Conservation (phyloP, 2,329 filamentous ascomycete genomes). For the Cordyceps cicadae region DNA sequence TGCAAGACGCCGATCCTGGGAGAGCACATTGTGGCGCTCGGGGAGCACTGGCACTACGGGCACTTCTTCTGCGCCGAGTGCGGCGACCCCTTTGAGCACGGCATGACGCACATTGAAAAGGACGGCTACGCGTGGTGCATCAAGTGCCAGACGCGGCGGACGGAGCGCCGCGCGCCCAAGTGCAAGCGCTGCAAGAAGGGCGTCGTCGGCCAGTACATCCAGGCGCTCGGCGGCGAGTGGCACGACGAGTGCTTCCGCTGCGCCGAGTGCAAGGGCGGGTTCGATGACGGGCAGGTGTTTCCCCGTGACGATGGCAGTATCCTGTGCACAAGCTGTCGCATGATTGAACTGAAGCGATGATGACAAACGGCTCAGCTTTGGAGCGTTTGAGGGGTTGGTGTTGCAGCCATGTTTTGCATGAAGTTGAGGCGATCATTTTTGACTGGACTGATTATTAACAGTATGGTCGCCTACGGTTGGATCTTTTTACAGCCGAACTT, state of each 20-base stretch:
- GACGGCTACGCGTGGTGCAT: constrained; percentile 98
- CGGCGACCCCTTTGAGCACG: constrained; percentile 80
- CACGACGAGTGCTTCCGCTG: constrained; percentile 89
- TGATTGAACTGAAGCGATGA: constrained; percentile 50
- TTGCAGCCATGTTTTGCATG: background rate
- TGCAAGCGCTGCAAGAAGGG: constrained; percentile 77
- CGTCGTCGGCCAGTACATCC: constrained; percentile 83
- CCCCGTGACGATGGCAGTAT: constrained; percentile 46
- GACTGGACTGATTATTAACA: background rate
- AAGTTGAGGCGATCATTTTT: background rate
- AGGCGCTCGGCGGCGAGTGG: constrained; percentile 86
- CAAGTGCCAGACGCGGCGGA: constrained; percentile 83
- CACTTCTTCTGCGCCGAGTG: constrained; percentile 99
- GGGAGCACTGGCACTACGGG: constrained; percentile 91
- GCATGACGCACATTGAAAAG: constrained; percentile 74
- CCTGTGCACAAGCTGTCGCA: constrained; percentile 53
- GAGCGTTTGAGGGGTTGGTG: background rate
- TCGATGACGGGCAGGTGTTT: constrained; percentile 59
- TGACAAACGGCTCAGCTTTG: background rate
- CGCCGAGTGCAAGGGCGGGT: constrained; percentile 49
- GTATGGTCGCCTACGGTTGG: background rate
- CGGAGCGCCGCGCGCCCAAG: constrained; percentile 78
- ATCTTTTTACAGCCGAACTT: background rate
- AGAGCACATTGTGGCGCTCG: constrained; percentile 87
- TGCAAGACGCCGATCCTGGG: constrained; percentile 96